Percentiles rank a stretch among this genome's conserved stretches.
These are phyloP conservation scores for Linnemannia zychae DNA, from an alignment of 192 early-diverging fungal species.

Conservation along the genomic window DNA sequence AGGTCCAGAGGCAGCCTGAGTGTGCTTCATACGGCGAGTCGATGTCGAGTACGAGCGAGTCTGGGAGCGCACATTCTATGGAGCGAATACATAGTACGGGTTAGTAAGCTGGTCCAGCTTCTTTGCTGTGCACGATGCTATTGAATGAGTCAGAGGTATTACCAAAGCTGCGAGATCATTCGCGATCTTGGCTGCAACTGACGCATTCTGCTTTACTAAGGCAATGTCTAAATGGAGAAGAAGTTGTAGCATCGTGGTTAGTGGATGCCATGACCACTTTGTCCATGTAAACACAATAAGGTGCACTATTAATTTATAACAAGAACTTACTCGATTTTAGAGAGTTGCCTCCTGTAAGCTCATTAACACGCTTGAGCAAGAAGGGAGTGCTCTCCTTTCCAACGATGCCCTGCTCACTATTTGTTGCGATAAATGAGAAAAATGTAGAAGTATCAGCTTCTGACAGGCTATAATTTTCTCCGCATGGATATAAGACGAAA, in stretches of 20 bases:
- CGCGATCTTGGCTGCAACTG: conserved; percentile 85
- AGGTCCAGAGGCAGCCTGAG: conserved; percentile 17
- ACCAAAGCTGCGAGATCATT: conserved; percentile 58
- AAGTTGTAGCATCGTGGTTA: background rate
- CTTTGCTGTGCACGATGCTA: too few relatives aligned
- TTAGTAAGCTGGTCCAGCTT: background rate
- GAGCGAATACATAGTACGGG: background rate
- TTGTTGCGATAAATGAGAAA: background rate
- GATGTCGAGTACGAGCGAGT: conserved; percentile 36
- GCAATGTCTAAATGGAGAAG: conserved; percentile 75
- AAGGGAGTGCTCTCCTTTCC: conserved; percentile 97
- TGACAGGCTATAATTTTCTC: background rate
- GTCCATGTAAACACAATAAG: background rate
- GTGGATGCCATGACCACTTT: background rate
- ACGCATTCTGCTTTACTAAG: conserved; percentile 93
- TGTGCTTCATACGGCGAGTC: conserved; percentile 25
- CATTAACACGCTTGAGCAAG: conserved; percentile 86
- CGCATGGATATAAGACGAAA: background rate
- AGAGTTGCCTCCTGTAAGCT: conserved; percentile 88
- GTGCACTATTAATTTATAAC: background rate
- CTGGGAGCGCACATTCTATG: background rate
- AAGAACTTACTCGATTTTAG: conserved; percentile 73
- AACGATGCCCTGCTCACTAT: conserved; percentile 68
- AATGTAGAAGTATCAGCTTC: background rate
- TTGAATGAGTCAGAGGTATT: background rate